Base-by-base conservation (phyloP, 2,329 filamentous ascomycete genomes). In the Gyromitra esculenta region DNA sequence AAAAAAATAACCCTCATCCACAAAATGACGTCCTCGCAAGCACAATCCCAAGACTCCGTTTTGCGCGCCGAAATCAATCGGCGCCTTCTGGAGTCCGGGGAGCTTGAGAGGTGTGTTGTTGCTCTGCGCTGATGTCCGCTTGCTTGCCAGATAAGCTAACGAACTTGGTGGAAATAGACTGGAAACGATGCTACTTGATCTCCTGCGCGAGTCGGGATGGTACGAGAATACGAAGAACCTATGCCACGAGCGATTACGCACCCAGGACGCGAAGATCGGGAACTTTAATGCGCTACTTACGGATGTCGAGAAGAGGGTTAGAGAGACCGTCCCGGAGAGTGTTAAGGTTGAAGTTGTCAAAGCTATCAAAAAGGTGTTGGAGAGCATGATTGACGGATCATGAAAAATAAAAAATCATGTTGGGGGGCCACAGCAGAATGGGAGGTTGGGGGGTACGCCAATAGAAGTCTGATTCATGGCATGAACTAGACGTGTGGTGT, bases 61-160 rank as follows among this genome's bases (percentile, higher is more conserved):
- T 18, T 83, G 83, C 35, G 76, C 35, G 68, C 76, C 15, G 78
- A 79, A 63, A 77, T 79, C 31, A 78, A 78, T 54, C 67, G 77
- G 35, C 73, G 76, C 41, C 77, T 79, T 35, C 41, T 79, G 5
- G 78, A 79, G 50, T 77, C 73, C 4, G 76, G 78, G 15, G 78
- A 79, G 54, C 73, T 78, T 13, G 67, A 73, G 52, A 73, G 73
- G 78, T 79, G 54, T 31, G 25, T 54, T 25, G 13, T 39, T 41
- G 15, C 60, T 7, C 57, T 31, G 13, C 15, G 25, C 18, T 41
- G 18, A 15, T 67, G 13, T 37, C 18, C 15, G n/a, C 45, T 62
- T 31, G 25, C 25, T 31, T 31, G n/a, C 13, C 45, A 41, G 62
- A 25, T 56, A 73, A 4, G 45, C 75, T 71, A 57, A 77, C 52